Evolutionary conservation across 306 rosid species (phyloP), one percentile per base, ranked within the genome.

Genomic region (Vigna trinervia): DNA sequence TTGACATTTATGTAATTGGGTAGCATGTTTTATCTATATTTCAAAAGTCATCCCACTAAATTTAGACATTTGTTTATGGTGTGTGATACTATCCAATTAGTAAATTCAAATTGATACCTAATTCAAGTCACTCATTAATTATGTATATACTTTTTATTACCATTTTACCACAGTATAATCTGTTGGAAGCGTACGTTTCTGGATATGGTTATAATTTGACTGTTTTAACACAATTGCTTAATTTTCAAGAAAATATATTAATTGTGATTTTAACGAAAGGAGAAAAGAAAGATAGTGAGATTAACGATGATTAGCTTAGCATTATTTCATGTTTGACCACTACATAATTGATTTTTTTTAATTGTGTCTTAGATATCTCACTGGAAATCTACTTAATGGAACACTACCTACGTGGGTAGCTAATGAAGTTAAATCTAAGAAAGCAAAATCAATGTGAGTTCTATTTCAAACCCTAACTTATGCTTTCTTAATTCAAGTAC

Each of bases 361-460:
- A 1, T 19, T 46, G 36, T 59, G 50, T 26, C 38, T 26, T 51
- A 91, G 96, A 59, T 86, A 84, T 85, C 79, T 91, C 51, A 87
- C 91, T 23, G 87, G 88, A 81, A 89, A 91, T 74, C 4, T 63
- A 80, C 71, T 91, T 3, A 70, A 71, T 20, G 93, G 96, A 78
- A 0, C 38, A 0, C 63, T 77, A 58, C 90, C 87, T 28, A 1
- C 5, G 5, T 85, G 82, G 90, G 13, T 39, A 39, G 50, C 46
- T 41, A 3, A 2, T 8, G 10, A 0, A 41, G 2, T 3, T 0
- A 5, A 5, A 1, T 0, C 5, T 58, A 2, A 0, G 3, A 26
- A 26, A 0, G 2, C 28, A 26, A 26, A 26, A 26, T 26, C 28
- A 26, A 26, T 63, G 93, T 90, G 72, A 86, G 91, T 61, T 61